Conservation (phyloP, 352 stramenopile genomes). For the Phytopythium boreale region DNA sequence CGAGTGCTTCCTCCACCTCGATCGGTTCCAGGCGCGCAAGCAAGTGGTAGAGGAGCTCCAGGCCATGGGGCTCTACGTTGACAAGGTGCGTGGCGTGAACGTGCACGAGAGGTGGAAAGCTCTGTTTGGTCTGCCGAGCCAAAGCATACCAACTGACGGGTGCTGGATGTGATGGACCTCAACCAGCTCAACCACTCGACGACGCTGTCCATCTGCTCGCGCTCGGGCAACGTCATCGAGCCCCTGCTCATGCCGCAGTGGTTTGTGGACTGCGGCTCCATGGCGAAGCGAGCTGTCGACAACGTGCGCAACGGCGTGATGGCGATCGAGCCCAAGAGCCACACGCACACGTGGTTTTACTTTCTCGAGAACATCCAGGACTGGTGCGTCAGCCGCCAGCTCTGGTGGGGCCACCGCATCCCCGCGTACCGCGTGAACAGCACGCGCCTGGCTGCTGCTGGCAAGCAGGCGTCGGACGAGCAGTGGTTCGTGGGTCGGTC, state of each 20-base stretch:
- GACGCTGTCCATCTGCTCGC: conserved; percentile 94
- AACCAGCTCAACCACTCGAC: conserved; percentile 71
- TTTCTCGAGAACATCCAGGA: conserved; percentile 99
- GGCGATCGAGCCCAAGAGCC: conserved; percentile 92
- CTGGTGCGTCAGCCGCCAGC: conserved; percentile 98
- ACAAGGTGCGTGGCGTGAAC: conserved; percentile 79
- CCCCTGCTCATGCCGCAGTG: conserved; percentile 99
- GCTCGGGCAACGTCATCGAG: conserved; percentile 98
- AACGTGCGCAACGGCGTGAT: conserved; percentile 94
- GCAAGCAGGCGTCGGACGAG: conserved; percentile 30
- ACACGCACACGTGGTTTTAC: conserved; percentile 95
- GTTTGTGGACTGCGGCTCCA: conserved; percentile 97
- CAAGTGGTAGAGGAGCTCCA: conserved; percentile 92
- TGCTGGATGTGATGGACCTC: neutral
- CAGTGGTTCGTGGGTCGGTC: conserved; percentile 95
- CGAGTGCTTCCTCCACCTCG: conserved; percentile 89
- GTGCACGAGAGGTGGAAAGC: neutral
- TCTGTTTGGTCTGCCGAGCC: neutral
- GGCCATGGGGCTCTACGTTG: conserved; percentile 82
- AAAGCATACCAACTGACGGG: neutral
- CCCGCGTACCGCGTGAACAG: conserved; percentile 93
- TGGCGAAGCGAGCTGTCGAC: conserved; percentile 93
- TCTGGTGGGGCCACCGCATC: conserved; percentile 99
- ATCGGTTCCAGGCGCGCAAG: conserved; percentile 93
- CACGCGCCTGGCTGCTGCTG: conserved; percentile 17